phyloP scores from a whole-genome alignment of 2,329 filamentous ascomycete species.

The Ceratocystis destructans region DNA sequence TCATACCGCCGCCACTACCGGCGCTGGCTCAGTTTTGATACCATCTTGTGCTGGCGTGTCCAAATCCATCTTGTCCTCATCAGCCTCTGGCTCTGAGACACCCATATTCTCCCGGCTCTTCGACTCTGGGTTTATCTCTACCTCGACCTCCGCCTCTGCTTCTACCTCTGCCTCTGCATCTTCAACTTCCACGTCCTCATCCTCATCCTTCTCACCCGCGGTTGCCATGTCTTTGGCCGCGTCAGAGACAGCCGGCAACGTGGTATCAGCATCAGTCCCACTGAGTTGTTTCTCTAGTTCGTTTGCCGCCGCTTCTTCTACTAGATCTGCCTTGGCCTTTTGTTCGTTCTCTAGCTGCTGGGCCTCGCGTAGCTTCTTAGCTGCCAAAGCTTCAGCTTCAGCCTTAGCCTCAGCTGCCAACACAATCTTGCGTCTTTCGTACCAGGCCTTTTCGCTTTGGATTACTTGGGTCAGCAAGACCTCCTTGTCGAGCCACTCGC shows the following conservation, averaged over 20 bases:
- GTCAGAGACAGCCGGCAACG: not conserved
- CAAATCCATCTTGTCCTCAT: conserved; percentile 7
- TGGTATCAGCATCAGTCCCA: not conserved
- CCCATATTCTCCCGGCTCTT: no score
- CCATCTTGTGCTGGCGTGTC: not conserved
- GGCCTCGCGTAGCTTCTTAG: conserved; percentile 11
- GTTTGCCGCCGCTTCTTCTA: not conserved
- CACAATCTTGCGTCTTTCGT: conserved; percentile 40
- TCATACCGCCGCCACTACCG: not conserved
- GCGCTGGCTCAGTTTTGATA: not conserved
- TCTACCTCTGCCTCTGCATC: not conserved
- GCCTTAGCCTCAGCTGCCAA: conserved; percentile 28
- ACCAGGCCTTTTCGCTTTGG: conserved; percentile 51
- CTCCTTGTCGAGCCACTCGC: conserved; percentile 71
- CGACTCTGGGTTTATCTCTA: no score
- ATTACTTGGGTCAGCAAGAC: conserved; percentile 61
- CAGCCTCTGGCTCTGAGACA: not conserved
- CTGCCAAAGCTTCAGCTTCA: conserved; percentile 22
- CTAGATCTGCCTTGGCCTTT: not conserved
- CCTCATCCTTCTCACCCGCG: not conserved
- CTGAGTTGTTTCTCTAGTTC: not conserved
- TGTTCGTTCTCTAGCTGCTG: conserved; percentile 8
- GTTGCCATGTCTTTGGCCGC: not conserved
- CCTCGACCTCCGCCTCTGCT: not conserved
- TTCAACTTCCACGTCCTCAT: conserved; percentile 2